Percentiles rank a stretch among this genome's conserved stretches.
Conservation (phyloP, 257 asterid species). For the Mentha longifolia region DNA sequence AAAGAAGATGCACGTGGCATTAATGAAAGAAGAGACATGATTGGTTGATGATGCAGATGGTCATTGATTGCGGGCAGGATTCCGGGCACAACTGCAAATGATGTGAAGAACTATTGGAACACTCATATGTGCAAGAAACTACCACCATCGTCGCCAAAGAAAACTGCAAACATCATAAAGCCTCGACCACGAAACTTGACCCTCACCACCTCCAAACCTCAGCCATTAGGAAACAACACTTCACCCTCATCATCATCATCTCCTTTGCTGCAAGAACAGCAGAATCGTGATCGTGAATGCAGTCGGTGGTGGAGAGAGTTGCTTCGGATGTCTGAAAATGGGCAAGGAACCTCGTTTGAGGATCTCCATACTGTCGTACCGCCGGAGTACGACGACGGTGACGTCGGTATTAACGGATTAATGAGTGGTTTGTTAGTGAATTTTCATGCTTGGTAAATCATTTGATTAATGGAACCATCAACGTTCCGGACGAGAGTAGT, state of each 20-base stretch:
- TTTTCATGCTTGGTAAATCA: no score
- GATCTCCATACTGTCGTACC: no score
- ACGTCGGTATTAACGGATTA: no score
- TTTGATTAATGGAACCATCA: no score
- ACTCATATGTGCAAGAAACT: not conserved
- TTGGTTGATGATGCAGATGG: not conserved
- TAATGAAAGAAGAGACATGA: not conserved
- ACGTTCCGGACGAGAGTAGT: no score
- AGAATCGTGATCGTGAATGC: not conserved
- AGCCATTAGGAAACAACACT: not conserved
- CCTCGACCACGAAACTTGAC: not conserved
- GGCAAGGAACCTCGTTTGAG: no score
- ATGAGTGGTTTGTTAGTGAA: no score
- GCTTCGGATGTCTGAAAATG: no score
- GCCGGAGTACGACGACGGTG: no score
- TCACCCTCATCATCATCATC: not conserved
- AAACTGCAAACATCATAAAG: not conserved
- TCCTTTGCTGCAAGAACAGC: not conserved
- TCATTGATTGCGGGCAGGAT: conserved; percentile 1
- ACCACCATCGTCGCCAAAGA: not conserved
- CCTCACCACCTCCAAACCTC: not conserved
- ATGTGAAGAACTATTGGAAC: conserved; percentile 4
- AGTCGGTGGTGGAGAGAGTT: no score
- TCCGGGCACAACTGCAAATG: not conserved
- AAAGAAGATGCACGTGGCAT: not conserved